Evolutionary conservation across 2,329 filamentous ascomycete genomes (phyloP).

Genomic region (Fusarium sp.): DNA sequence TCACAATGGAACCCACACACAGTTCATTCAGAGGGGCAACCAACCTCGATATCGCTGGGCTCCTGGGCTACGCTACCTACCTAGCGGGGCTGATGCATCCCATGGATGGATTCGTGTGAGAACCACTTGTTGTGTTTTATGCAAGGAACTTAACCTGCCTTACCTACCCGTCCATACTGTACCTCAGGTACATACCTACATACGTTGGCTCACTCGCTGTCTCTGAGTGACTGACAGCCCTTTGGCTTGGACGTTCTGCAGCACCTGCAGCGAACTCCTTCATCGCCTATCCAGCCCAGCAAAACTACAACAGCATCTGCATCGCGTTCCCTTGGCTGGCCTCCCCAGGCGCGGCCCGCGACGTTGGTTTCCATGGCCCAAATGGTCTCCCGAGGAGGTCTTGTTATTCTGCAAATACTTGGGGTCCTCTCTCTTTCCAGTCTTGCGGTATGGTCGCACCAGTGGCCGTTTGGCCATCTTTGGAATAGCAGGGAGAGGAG

Average conservation of each 20-base stretch:
- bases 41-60: slow-evolving; percentile 15
- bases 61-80: not conserved
- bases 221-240: not conserved
- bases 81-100: slow-evolving; percentile 10
- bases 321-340: slow-evolving; percentile 8
- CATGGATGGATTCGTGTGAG: not conserved
- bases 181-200: not conserved
- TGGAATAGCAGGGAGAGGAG: not conserved
- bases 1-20: slow-evolving; percentile 4
- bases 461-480: slow-evolving; percentile 13
- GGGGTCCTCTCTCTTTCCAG: slow-evolving; percentile 30
- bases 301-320: not conserved
- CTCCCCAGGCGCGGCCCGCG: slow-evolving; percentile 21
- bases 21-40: slow-evolving; percentile 8
- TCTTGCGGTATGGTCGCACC: slow-evolving; percentile 25
- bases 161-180: slow-evolving; percentile 26
- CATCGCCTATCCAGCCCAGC: not conserved
- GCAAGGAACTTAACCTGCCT: slow-evolving; percentile 32
- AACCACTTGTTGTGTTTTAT: slow-evolving; percentile 14
- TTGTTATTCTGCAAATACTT: slow-evolving; percentile 22
- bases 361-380: slow-evolving; percentile 26
- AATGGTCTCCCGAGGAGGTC: slow-evolving; percentile 1
- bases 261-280: slow-evolving; percentile 1
- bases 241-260: not conserved
- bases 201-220: not conserved